Conservation (phyloP, 2,329 filamentous ascomycete genomes). For the Hymenoscyphus infarciens region DNA sequence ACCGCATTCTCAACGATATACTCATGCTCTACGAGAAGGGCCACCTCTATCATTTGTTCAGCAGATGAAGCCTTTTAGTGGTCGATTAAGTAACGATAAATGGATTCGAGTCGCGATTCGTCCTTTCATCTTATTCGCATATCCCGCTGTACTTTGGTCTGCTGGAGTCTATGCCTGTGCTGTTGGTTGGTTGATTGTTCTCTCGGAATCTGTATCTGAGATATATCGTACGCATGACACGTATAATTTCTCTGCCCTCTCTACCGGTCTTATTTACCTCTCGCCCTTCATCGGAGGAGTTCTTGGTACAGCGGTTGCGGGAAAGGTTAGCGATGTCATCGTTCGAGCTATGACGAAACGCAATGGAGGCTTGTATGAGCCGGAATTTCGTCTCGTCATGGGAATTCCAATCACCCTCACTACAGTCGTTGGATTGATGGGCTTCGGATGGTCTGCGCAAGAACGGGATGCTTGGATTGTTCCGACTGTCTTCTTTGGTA, state of each 20-base stretch:
- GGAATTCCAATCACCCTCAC: constrained; percentile 72
- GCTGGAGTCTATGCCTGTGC: constrained; percentile 80
- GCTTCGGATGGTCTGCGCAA: constrained; percentile 89
- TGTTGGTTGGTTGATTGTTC: constrained; percentile 91
- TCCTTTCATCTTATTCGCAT: constrained; percentile 82
- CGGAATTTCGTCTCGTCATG: constrained; percentile 91
- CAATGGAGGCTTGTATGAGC: constrained; percentile 93
- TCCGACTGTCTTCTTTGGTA: constrained; percentile 87
- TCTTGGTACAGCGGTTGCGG: constrained; percentile 86
- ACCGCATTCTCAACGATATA: constrained; percentile 50
- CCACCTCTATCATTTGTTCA: constrained; percentile 69
- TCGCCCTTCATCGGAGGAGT: constrained; percentile 87
- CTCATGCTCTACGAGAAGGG: constrained; percentile 61
- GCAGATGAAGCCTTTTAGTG: constrained; percentile 73
- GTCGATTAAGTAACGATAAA: constrained; percentile 70
- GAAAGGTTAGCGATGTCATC: constrained; percentile 80
- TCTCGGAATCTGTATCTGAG: constrained; percentile 80
- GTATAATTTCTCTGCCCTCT: constrained; percentile 79
- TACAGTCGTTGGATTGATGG: constrained; percentile 84
- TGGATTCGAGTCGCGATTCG: constrained; percentile 76
- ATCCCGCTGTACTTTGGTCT: constrained; percentile 88
- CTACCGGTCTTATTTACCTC: constrained; percentile 83
- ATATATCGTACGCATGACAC: constrained; percentile 67
- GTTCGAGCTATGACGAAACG: constrained; percentile 76
- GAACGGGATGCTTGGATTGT: constrained; percentile 79